phyloP scores from a whole-genome alignment of 2,329 filamentous ascomycete species.

The Diaporthe aspalathi region DNA sequence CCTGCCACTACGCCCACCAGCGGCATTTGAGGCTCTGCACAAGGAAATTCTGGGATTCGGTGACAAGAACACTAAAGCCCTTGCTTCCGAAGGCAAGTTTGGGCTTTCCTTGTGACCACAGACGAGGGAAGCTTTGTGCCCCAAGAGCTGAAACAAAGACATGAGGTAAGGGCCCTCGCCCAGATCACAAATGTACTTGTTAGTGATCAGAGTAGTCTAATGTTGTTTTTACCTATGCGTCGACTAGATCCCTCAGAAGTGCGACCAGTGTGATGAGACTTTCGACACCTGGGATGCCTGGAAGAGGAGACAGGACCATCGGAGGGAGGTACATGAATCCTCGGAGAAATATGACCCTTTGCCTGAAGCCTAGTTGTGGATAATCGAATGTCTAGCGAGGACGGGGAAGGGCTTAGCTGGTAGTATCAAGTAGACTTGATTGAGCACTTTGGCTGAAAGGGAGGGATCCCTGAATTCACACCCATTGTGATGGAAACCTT shows the following conservation, averaged over 20 bases:
- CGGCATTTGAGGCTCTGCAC: slow-evolving; percentile 14
- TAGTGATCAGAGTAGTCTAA: too few species aligned
- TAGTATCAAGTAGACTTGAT: too few species aligned
- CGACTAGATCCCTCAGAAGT: background rate
- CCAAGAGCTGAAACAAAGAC: background rate
- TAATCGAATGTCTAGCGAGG: too few species aligned
- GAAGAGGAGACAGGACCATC: background rate
- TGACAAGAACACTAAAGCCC: background rate
- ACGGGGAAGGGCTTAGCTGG: too few species aligned
- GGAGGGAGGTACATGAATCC: background rate
- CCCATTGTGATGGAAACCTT: too few species aligned
- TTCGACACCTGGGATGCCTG: background rate
- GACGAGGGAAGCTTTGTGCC: background rate
- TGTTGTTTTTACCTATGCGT: background rate
- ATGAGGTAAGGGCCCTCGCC: background rate
- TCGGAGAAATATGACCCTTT: background rate
- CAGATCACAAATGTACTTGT: too few species aligned
- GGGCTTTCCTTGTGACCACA: slow-evolving; percentile 3
- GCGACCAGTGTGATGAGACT: slow-evolving; percentile 18
- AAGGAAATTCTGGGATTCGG: slow-evolving; percentile 6
- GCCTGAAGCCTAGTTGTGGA: background rate
- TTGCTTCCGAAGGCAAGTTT: background rate
- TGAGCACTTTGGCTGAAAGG: too few species aligned
- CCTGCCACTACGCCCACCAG: slow-evolving; percentile 4
- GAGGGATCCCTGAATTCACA: too few species aligned